These are phyloP conservation scores for Metschnikowia anglica DNA, from an alignment of 805 yeast species.

Conservation along the genomic window DNA sequence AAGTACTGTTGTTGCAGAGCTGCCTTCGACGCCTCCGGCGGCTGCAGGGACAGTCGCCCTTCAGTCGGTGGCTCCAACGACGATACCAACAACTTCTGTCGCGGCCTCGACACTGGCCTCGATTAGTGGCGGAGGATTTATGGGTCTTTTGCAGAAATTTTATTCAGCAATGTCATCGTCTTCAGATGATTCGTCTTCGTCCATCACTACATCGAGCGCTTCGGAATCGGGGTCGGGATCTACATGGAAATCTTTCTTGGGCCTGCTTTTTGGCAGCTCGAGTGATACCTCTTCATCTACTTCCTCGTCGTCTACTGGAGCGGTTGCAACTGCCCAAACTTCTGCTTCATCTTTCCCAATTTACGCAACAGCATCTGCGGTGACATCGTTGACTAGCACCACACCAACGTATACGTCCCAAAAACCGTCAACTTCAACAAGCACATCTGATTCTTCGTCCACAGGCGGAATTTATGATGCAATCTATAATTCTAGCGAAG, in stretches of 20 bases:
- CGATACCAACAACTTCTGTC: conserved; percentile 11
- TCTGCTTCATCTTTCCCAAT: no score
- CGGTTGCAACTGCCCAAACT: no score
- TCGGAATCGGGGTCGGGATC: no score
- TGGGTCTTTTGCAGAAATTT: conserved; percentile 3
- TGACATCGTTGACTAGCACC: not conserved
- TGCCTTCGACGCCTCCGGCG: no score
- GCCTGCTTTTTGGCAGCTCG: conserved; percentile 7
- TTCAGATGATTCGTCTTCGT: not conserved
- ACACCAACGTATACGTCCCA: not conserved
- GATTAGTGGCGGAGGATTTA: conserved; percentile 1
- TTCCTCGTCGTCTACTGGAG: no score
- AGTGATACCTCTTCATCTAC: no score
- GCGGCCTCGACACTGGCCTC: not conserved
- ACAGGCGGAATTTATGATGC: conserved; percentile 21
- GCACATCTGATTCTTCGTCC: conserved; percentile 4
- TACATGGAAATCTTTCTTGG: conserved; percentile 7
- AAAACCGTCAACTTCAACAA: conserved; percentile 4
- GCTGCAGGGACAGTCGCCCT: no score
- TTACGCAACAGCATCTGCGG: not conserved
- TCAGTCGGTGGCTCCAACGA: conserved; percentile 9
- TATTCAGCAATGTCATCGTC: conserved; percentile 1
- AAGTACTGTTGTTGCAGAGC: no score
- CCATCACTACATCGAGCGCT: conserved; percentile 1
- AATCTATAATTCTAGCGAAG: conserved; percentile 22